A percentile compares a stretch with the other conserved stretches of the same genome.
Evolutionary conservation across 2,329 filamentous ascomycete species (phyloP).

Genomic region (Pseudocercospora cruenta): DNA sequence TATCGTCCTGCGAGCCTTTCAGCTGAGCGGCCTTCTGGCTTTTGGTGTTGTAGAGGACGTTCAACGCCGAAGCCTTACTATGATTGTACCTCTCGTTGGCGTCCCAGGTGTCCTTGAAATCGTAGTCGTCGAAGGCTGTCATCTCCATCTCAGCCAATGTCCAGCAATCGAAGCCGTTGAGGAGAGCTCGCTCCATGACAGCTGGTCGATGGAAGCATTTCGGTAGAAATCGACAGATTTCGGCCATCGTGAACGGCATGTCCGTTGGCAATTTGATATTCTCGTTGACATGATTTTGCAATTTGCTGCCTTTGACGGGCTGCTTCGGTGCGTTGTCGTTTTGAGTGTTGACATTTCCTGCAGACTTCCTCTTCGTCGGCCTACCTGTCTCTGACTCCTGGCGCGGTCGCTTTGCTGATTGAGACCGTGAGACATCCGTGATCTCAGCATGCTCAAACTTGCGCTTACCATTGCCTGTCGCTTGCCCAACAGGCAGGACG

Average conservation of each 20-base stretch:
- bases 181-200: neutral
- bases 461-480: neutral
- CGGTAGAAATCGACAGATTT: neutral
- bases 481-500: neutral
- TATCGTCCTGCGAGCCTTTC: neutral
- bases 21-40: neutral
- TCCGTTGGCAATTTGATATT: neutral
- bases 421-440: neutral
- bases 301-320: neutral
- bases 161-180: neutral
- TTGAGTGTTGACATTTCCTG: neutral
- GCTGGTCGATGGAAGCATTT: neutral
- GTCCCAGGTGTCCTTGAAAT: neutral
- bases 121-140: neutral
- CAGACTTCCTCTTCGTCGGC: neutral
- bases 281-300: neutral
- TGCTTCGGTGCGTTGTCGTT: neutral
- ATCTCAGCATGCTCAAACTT: neutral
- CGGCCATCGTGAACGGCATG: neutral
- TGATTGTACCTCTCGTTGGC: constrained; percentile 1
- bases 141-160: neutral
- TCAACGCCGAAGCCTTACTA: neutral
- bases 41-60: neutral
- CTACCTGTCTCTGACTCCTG: neutral
- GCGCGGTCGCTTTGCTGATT: neutral